A percentile compares a stretch with the other conserved stretches of the same genome.
phyloP scores from a whole-genome alignment of 1,284 basidiomycete genomes.

The Marasmius sp. region DNA sequence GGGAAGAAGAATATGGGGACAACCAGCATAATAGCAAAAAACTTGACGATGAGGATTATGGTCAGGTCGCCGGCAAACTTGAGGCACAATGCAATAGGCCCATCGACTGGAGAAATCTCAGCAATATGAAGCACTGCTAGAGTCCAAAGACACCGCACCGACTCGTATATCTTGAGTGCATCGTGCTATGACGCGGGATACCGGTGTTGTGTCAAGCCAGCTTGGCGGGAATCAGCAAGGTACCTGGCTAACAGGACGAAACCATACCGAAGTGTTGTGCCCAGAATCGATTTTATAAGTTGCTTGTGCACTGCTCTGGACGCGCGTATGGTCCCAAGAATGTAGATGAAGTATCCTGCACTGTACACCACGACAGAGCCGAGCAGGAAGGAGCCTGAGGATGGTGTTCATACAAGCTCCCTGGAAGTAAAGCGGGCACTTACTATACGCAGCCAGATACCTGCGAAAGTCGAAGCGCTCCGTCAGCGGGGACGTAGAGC shows the following conservation, averaged over 20 bases:
- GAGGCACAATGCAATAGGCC: slow-evolving; percentile 15
- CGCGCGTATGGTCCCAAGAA: slow-evolving; percentile 47
- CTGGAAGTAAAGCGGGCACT: slow-evolving; percentile 38
- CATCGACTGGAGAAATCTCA: slow-evolving; percentile 17
- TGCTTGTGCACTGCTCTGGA: slow-evolving; percentile 57
- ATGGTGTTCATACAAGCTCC: background rate
- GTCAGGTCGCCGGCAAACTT: slow-evolving; percentile 17
- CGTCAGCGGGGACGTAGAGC: no score
- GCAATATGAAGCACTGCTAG: background rate
- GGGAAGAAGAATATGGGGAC: slow-evolving; percentile 36
- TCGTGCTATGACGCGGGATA: background rate
- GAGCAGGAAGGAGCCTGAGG: slow-evolving; percentile 4
- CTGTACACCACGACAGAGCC: background rate
- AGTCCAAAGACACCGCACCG: background rate
- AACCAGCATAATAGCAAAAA: slow-evolving; percentile 39
- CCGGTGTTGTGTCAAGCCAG: background rate
- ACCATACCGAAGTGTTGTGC: slow-evolving; percentile 20
- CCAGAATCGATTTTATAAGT: slow-evolving; percentile 39
- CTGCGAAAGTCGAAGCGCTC: background rate
- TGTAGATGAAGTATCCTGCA: slow-evolving; percentile 15
- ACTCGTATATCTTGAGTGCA: background rate
- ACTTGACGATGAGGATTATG: slow-evolving; percentile 27
- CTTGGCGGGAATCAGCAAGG: background rate
- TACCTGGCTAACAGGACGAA: background rate
- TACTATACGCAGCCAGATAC: background rate